These are phyloP conservation scores for Erysimum cheiri DNA, from an alignment of 441 rosid species.

Conservation along the genomic window DNA sequence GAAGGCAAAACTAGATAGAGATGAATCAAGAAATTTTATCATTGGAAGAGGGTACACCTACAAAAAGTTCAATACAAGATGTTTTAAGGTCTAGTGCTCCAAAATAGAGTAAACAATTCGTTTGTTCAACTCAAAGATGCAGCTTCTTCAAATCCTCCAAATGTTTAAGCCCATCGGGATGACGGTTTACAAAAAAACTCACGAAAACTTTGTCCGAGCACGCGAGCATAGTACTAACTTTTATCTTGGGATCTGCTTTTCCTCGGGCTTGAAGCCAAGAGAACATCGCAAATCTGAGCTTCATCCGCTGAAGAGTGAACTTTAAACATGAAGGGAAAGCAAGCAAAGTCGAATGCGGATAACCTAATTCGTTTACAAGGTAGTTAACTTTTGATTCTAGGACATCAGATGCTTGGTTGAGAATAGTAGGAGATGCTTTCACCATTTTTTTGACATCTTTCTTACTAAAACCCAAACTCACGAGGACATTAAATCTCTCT, in stretches of 20 bases:
- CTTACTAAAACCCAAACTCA: slow-evolving; percentile 62
- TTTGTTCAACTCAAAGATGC: slow-evolving; percentile 34
- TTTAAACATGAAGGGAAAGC: slow-evolving; percentile 62
- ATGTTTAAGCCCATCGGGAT: slow-evolving; percentile 64
- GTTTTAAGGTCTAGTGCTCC: slow-evolving; percentile 23
- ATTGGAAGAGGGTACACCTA: neutral
- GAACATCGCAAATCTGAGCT: slow-evolving; percentile 68
- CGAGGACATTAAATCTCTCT: slow-evolving; percentile 70
- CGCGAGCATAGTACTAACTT: slow-evolving; percentile 61
- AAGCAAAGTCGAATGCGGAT: slow-evolving; percentile 55
- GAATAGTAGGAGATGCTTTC: slow-evolving; percentile 58
- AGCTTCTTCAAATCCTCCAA: slow-evolving; percentile 59
- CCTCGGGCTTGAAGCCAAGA: slow-evolving; percentile 72
- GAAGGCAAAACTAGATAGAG: neutral
- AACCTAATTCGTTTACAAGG: slow-evolving; percentile 58
- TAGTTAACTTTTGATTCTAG: slow-evolving; percentile 59
- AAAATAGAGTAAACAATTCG: slow-evolving; percentile 16
- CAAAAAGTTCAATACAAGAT: neutral
- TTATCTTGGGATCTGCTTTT: slow-evolving; percentile 36
- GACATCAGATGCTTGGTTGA: slow-evolving; percentile 53
- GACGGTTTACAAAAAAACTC: slow-evolving; percentile 52
- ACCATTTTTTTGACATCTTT: slow-evolving; percentile 63
- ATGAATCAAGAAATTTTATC: neutral
- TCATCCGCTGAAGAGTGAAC: slow-evolving; percentile 53
- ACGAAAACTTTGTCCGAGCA: slow-evolving; percentile 52